Base-by-base conservation (phyloP, 1,284 basidiomycete genomes). In the Gomphus bonarii region DNA sequence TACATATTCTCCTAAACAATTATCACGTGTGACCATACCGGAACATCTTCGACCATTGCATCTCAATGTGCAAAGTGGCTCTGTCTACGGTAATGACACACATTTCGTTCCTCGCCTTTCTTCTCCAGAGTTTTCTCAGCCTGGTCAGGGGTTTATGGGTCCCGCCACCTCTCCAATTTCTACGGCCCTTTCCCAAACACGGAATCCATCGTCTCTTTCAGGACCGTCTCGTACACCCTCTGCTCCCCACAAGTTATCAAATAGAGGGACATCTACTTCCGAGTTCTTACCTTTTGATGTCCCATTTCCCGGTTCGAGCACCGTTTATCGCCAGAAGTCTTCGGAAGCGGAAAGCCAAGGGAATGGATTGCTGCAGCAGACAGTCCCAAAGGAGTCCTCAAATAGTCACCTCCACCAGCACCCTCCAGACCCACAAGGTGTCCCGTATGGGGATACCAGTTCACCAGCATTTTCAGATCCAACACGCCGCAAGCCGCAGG, bases 41-140 rank as follows among this genome's bases (percentile, higher is more conserved):
- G 78, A 84, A 57, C 82, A 85, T 70, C 74, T 87, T 63, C 76
- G 83, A 71, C 80, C 85, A 33, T 74, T 75, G 63, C 82, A 86
- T 70, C 70, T 88, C 66, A 71, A 73, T 64, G 72, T 86, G 63
- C 81, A 85, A 59, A 81, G 82, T 60, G 77, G 80, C 2, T 48
- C 46, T 8, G 46, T 4, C 4, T 3, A 31, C 18, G 28, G 30
- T 30, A 47, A 25, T 38, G 36, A 12, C 16, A 42, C 20, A 14
- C 38, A 46, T 20, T 9, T 43, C 38, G 14, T n/a, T 33, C 38
- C 36, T 22, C 40, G 22, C 22, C 38, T 18, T 31, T 43, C 51
- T n/a, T 18, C 44, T 16, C n/a, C 44, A 44, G 18, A 43, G 18
- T 6, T 18, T 43, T n/a, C 42, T 1, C 42, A 44, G 20, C 20